Conservation (phyloP, 148 eudicot species). For the Agrostemma githago region DNA sequence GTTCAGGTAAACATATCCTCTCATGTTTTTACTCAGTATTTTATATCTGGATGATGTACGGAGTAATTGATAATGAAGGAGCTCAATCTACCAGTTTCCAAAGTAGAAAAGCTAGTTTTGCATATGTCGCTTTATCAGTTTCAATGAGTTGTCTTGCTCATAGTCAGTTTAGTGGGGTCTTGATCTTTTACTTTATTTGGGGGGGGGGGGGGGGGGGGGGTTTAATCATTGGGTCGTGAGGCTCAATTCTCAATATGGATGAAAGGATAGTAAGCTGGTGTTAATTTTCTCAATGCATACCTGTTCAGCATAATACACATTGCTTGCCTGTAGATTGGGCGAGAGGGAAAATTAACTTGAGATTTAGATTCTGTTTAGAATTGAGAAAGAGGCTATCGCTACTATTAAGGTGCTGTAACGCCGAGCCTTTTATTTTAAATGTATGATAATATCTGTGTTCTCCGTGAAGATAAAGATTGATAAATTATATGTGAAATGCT, state of each 20-base stretch:
- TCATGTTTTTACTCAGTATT: not conserved
- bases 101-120: not conserved
- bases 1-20: slow-evolving; percentile 45
- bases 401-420: not conserved
- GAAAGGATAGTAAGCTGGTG: not conserved
- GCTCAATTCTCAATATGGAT: not conserved
- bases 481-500: not conserved
- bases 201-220: not conserved
- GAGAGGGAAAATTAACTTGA: not conserved
- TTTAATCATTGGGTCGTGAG: not conserved
- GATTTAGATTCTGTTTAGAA: not conserved
- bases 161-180: not conserved
- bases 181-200: not conserved
- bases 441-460: not conserved
- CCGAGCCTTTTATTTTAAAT: not conserved
- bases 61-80: slow-evolving; percentile 1
- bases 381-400: not conserved
- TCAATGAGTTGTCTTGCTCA: not conserved
- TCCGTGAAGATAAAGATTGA: not conserved
- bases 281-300: not conserved
- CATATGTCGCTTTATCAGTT: not conserved
- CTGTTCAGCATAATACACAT: not conserved
- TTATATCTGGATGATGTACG: not conserved
- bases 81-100: not conserved
- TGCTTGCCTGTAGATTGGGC: not conserved